Percentiles rank a stretch among this genome's conserved stretches.
phyloP scores from a whole-genome alignment of 2,329 filamentous ascomycete species.

The Trichocomaceae sp. region DNA sequence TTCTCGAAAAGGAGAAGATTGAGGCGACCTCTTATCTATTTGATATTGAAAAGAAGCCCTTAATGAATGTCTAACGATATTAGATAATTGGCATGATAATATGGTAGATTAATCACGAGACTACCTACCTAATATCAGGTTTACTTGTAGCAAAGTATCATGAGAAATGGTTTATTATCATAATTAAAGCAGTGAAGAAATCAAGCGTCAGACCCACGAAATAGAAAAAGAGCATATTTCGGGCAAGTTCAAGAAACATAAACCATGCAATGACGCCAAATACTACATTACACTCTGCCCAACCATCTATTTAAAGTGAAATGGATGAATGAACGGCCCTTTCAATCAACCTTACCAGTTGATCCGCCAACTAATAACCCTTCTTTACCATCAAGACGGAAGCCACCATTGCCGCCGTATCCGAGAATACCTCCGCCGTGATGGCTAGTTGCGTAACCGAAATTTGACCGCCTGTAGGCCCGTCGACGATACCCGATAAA shows the following conservation, averaged over 20 bases:
- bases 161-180: not conserved
- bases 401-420: slow-evolving; percentile 33
- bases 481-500: slow-evolving; percentile 17
- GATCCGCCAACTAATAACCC: slow-evolving; percentile 37
- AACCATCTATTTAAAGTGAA: not conserved
- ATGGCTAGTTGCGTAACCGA: not conserved
- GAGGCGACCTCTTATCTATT: too few relatives aligned
- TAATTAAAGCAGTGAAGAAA: not conserved
- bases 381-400: slow-evolving; percentile 45
- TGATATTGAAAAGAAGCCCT: too few relatives aligned
- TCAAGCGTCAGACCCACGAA: not conserved
- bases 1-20: not conserved
- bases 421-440: slow-evolving; percentile 14
- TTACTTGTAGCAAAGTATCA: not conserved
- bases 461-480: not conserved
- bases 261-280: not conserved
- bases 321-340: not conserved
- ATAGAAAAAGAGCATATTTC: not conserved
- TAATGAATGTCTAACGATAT: too few relatives aligned
- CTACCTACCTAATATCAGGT: too few relatives aligned
- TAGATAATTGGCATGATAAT: not conserved
- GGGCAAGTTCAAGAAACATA: not conserved
- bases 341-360: slow-evolving; percentile 45
- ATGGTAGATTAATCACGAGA: not conserved
- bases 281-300: not conserved